Base-by-base conservation (phyloP, 2,329 filamentous ascomycete species). In the Hymenoscyphus albidus region DNA sequence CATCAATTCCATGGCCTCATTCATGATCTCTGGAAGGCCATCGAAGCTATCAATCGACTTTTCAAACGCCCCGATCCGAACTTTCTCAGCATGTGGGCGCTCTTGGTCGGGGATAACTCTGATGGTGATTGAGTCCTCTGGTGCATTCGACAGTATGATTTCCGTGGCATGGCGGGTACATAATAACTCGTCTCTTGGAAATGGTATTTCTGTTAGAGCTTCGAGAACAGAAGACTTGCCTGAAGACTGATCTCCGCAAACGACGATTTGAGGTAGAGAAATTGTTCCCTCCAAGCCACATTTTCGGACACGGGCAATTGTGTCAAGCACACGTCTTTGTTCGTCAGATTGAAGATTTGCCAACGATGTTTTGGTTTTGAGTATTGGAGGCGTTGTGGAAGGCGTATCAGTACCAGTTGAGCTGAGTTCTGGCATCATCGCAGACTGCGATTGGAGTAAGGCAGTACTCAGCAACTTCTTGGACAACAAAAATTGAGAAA, bases 201-300 rank as follows among this genome's bases (percentile, higher is more conserved):
- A 88, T 0, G 82, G 81, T 10, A 86, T 85, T 31, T 84, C 84
- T 0, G 85, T 87, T 44, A 89, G 78, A n/a, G 85, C 85, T 70
- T 88, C 85, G 1, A 88, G 80, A 1, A 87, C 83, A 4, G 85
- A 88, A 69, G 83, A 86, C 74, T 88, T 88, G 22, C 86, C 86
- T 5, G 84, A 82, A 1, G 84, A 87, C 74, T 88, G 85, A 72
- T 88, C 85, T 38, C 86, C 85, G 40, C 86, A 86, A 31, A 88
- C 85, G 58, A 88, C 85, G 42, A 88, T 83, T 70, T 88, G 85
- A 0, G 84, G 85, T 0, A 87, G 78, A 58, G 81, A 69, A 0
- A 74, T 80, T 69, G 83, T 77, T 72, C 82, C 80, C 70, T 84
- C 77, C 73, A 84, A 74, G 72, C 84, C 78, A 67, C 79, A 76